phyloP scores from a whole-genome alignment of 2,329 filamentous ascomycete genomes.

The Tolypocladium album region DNA sequence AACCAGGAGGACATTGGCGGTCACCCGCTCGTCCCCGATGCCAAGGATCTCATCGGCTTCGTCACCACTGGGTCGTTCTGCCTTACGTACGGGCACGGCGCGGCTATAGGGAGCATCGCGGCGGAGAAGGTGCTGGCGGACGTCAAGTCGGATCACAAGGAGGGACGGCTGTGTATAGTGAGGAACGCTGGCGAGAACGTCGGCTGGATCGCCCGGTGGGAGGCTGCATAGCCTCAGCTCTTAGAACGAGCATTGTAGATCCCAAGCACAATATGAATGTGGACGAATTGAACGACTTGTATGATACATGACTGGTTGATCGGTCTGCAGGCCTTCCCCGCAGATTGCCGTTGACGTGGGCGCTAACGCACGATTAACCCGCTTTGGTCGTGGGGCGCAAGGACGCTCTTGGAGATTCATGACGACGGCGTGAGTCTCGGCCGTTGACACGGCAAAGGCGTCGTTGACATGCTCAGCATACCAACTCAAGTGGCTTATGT shows the following conservation, averaged over 20 bases:
- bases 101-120: conserved; percentile 63
- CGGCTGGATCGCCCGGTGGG: conserved; percentile 73
- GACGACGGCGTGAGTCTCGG: neutral
- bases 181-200: conserved; percentile 69
- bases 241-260: neutral
- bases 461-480: neutral
- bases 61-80: conserved; percentile 81
- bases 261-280: neutral
- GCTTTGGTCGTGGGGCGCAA: neutral
- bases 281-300: neutral
- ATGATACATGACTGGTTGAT: neutral
- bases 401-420: neutral
- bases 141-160: conserved; percentile 20
- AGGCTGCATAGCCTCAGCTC: conserved; percentile 36
- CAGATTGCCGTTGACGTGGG: neutral
- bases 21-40: conserved; percentile 62
- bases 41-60: conserved; percentile 75
- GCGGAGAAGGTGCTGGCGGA: conserved; percentile 41
- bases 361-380: neutral
- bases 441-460: neutral
- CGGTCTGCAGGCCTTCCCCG: neutral
- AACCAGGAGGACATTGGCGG: conserved; percentile 30
- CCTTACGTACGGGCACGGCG: conserved; percentile 63
- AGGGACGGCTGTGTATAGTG: conserved; percentile 61
- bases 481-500: neutral